Conservation (phyloP, 23 red algal species). For the Gracilaria domingensis region DNA sequence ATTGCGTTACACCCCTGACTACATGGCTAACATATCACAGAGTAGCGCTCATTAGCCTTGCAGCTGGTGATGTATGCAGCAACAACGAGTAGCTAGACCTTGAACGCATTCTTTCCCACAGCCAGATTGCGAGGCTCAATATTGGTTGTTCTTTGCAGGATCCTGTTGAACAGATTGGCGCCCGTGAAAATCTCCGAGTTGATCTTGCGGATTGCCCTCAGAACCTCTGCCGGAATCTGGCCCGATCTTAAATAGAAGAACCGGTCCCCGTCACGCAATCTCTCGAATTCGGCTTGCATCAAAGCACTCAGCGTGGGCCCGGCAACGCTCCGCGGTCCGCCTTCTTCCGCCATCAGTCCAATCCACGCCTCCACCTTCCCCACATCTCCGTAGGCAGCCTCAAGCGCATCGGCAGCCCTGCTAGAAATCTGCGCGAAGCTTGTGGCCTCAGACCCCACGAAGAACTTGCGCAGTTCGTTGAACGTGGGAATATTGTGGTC, state of each 20-base stretch:
- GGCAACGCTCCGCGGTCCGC: not conserved
- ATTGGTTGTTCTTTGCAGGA: not conserved
- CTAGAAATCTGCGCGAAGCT: not conserved
- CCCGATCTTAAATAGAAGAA: conserved; percentile 13
- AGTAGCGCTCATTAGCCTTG: no score
- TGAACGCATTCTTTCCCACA: not conserved
- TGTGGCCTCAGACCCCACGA: not conserved
- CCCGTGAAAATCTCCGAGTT: not conserved
- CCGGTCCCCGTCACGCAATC: conserved; percentile 51
- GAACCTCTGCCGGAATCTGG: not conserved
- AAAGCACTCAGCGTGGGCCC: conserved; percentile 5
- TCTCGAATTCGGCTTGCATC: conserved; percentile 9
- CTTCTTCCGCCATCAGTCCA: conserved; percentile 37
- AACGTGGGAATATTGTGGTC: not conserved
- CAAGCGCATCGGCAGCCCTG: not conserved
- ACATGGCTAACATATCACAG: no score
- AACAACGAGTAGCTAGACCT: not conserved
- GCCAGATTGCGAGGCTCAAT: not conserved
- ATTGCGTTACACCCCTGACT: no score
- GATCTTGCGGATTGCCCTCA: not conserved
- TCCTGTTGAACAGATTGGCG: conserved; percentile 1
- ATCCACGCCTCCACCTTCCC: conserved; percentile 26
- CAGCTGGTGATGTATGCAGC: no score
- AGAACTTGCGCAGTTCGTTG: conserved; percentile 21
- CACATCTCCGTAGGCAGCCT: not conserved